A percentile compares a stretch with the other conserved stretches of the same genome.
Conservation (phyloP, 345 rosid species). For the Zanthoxylum bungeanum region DNA sequence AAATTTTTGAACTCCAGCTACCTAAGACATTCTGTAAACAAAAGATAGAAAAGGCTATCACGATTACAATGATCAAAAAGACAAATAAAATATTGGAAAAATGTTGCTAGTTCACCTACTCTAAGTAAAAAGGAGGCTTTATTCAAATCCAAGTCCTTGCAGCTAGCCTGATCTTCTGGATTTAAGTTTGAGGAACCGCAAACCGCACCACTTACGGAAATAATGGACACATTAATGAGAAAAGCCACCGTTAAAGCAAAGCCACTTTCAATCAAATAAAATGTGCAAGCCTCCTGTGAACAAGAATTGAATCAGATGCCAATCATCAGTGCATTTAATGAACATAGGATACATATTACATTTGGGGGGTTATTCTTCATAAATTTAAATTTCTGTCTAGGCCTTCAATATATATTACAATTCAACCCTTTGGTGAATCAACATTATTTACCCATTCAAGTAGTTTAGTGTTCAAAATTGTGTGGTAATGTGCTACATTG, state of each 20-base stretch:
- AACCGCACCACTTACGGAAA: constrained; percentile 90
- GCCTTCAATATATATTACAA: not conserved
- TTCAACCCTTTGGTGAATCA: not conserved
- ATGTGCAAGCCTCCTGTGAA: constrained; percentile 86
- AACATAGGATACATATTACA: constrained; percentile 3
- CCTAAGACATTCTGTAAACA: constrained; percentile 84
- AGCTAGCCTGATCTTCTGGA: constrained; percentile 56
- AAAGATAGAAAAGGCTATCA: constrained; percentile 3
- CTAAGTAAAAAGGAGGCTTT: constrained; percentile 87
- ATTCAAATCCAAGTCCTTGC: constrained; percentile 80
- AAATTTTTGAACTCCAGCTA: constrained; percentile 92
- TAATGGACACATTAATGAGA: constrained; percentile 84
- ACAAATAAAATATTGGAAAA: not conserved
- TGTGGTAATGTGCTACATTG: no score
- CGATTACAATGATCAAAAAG: not conserved
- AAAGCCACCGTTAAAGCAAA: constrained; percentile 79
- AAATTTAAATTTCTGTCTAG: not conserved
- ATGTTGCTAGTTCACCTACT: constrained; percentile 36
- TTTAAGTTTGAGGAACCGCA: constrained; percentile 62
- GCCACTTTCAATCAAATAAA: constrained; percentile 84
- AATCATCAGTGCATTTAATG: constrained; percentile 1
- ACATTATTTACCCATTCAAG: not conserved
- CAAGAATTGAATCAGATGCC: constrained; percentile 16
- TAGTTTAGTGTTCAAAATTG: no score
- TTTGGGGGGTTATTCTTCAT: not conserved